A percentile compares a stretch with the other conserved stretches of the same genome.
phyloP scores from a whole-genome alignment of 2,329 filamentous ascomycete species.

The Colletotrichum horii region DNA sequence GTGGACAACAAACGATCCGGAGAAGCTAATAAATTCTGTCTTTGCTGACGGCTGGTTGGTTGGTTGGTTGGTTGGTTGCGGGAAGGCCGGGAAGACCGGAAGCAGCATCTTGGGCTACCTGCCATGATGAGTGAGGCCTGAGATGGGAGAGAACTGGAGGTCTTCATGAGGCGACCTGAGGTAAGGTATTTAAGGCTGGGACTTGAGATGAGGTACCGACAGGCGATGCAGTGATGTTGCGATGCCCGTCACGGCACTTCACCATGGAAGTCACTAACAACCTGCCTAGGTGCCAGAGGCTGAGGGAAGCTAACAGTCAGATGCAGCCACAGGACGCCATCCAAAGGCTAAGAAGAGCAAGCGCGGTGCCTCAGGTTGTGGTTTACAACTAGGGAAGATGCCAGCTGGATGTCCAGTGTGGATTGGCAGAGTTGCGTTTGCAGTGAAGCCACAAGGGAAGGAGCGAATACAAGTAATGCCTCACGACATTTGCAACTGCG shows the following conservation, averaged over 20 bases:
- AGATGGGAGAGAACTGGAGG: neutral
- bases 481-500: neutral
- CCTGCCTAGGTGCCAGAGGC: neutral
- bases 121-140: neutral
- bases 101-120: neutral
- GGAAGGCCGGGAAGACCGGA: slow-evolving; percentile 10
- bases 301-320: neutral
- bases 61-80: neutral
- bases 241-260: neutral
- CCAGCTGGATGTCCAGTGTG: neutral
- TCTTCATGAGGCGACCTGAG: neutral
- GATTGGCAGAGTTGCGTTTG: neutral
- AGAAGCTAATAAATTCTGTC: neutral
- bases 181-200: neutral
- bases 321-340: neutral
- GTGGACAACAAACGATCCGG: neutral
- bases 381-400: neutral
- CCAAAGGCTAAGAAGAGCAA: neutral
- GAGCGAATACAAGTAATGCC: neutral
- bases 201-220: neutral
- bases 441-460: neutral
- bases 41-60: neutral
- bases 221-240: neutral
- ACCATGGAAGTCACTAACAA: no score
- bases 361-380: neutral